Evolutionary conservation across 2,329 filamentous ascomycete species (phyloP).

Genomic region (Fonsecaea pedrosoi): DNA sequence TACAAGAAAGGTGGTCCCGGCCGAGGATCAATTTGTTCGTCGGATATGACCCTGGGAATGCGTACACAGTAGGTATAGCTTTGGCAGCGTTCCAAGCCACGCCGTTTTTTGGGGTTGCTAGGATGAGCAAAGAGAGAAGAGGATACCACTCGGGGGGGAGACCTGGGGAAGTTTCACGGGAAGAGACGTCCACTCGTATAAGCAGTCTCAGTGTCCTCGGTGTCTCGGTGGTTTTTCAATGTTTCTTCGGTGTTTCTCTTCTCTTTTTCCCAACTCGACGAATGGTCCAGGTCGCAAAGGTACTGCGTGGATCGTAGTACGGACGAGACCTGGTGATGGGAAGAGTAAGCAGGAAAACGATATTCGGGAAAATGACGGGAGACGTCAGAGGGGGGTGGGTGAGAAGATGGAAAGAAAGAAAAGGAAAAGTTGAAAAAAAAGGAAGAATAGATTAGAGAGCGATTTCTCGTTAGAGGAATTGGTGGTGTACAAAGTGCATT

Average conservation of each 20-base stretch:
- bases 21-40: constrained; percentile 23
- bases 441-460: constrained; percentile 9
- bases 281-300: not conserved
- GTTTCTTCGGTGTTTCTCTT: not conserved
- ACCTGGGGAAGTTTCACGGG: constrained; percentile 5
- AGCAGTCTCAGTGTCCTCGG: not conserved
- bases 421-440: not conserved
- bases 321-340: not conserved
- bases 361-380: constrained; percentile 1
- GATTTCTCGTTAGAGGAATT: constrained; percentile 16
- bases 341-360: not conserved
- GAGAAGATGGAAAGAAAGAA: constrained; percentile 2
- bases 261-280: not conserved
- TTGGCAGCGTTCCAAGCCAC: constrained; percentile 1
- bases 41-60: constrained; percentile 18
- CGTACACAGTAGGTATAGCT: not conserved
- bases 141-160: not conserved
- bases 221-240: not conserved
- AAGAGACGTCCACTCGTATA: not conserved
- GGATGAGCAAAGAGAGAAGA: constrained; percentile 10
- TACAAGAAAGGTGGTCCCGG: constrained; percentile 17
- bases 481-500: constrained; percentile 17
- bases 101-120: not conserved
- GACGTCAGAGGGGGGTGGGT: constrained; percentile 10
- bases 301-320: not conserved